phyloP scores from a whole-genome alignment of 441 rosid genomes.

The Biscutella laevigata region DNA sequence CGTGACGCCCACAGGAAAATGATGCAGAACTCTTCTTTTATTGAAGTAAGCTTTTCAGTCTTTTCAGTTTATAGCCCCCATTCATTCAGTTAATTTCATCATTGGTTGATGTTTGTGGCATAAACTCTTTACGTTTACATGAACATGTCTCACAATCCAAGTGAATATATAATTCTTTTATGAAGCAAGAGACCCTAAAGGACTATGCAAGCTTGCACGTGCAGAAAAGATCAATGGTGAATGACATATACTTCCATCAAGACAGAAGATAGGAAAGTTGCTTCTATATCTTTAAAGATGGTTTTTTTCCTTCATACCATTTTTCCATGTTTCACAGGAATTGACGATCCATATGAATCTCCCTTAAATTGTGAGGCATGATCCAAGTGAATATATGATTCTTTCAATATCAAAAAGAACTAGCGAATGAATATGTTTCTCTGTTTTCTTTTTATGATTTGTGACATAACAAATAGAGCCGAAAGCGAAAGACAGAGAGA shows the following conservation, averaged over 20 bases:
- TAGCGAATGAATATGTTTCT: no score
- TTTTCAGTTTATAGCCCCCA: not conserved
- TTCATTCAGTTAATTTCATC: no score
- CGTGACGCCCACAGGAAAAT: slow-evolving; percentile 72
- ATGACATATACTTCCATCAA: slow-evolving; percentile 7
- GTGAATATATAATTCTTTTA: no score
- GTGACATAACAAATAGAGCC: no score
- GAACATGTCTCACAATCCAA: slow-evolving; percentile 69
- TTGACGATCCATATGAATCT: slow-evolving; percentile 83
- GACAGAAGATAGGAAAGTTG: slow-evolving; percentile 1
- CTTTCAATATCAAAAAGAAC: no score
- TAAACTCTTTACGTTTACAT: slow-evolving; percentile 57
- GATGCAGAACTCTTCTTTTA: slow-evolving; percentile 50
- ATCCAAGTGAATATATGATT: not conserved
- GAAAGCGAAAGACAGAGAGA: no score
- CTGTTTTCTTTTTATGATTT: no score
- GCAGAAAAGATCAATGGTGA: slow-evolving; percentile 84
- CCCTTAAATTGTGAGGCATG: slow-evolving; percentile 83
- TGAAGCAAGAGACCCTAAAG: slow-evolving; percentile 81
- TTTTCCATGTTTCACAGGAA: slow-evolving; percentile 93
- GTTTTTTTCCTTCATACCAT: no score
- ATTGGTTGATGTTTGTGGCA: slow-evolving; percentile 33
- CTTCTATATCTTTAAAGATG: no score
- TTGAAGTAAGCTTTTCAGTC: slow-evolving; percentile 48
- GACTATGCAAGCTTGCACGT: slow-evolving; percentile 80